phyloP scores from a whole-genome alignment of 495 filamentous ascomycete species.

The Aspergillus egyptiacus region DNA sequence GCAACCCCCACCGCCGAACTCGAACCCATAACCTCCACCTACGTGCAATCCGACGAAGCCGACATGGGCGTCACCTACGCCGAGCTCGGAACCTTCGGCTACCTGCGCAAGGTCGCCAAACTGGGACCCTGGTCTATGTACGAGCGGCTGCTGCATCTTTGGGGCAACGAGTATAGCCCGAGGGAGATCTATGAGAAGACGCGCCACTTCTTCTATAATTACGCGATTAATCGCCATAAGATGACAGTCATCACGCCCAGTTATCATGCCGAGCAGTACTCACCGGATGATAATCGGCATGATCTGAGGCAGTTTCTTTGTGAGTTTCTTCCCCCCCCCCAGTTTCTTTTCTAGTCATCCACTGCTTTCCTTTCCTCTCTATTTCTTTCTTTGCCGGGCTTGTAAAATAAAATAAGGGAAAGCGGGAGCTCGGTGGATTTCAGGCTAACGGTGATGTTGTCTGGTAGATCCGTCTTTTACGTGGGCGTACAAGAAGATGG shows the following conservation, averaged over 20 bases:
- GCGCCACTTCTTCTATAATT: conserved; percentile 57
- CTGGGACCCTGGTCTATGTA: conserved; percentile 70
- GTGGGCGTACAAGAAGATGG: conserved; percentile 41
- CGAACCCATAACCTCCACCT: conserved; percentile 63
- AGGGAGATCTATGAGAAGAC: conserved; percentile 56
- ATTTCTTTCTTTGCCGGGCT: neutral
- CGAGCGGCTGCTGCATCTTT: conserved; percentile 61
- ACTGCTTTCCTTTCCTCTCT: neutral
- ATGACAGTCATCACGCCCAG: conserved; percentile 60
- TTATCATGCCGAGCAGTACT: conserved; percentile 50
- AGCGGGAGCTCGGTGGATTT: neutral
- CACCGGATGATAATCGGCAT: conserved; percentile 62
- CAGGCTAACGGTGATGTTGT: neutral
- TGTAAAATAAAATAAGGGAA: too few species aligned
- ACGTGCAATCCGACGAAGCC: conserved; percentile 56
- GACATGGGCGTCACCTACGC: conserved; percentile 64
- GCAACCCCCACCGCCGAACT: conserved; percentile 81
- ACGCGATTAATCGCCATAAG: conserved; percentile 59
- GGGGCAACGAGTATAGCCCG: conserved; percentile 49
- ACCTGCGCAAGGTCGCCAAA: conserved; percentile 64
- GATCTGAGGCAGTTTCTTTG: conserved; percentile 59
- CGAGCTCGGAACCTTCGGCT: conserved; percentile 53
- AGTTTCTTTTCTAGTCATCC: neutral
- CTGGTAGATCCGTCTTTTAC: conserved; percentile 31
- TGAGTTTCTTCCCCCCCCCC: conserved; percentile 8